Percentiles rank a stretch among this genome's conserved stretches.
phyloP scores from a whole-genome alignment of 1,284 basidiomycete species.

The Irpex sp. region DNA sequence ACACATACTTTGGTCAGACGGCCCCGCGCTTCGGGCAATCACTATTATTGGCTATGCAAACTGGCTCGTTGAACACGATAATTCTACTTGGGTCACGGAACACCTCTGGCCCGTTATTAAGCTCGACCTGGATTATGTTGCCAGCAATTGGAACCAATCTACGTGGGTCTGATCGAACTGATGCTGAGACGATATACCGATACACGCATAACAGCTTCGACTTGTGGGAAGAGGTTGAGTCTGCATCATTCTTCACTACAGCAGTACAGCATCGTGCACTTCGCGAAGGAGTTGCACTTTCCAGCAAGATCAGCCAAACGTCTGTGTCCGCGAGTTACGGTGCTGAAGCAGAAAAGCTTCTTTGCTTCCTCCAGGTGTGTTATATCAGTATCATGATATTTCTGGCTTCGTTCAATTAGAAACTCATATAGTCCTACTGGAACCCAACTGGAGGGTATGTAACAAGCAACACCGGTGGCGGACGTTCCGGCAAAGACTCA shows the following conservation, averaged over 20 bases:
- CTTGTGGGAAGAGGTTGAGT: conserved; percentile 46
- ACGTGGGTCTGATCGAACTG: conserved; percentile 23
- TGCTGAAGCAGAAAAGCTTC: conserved; percentile 34
- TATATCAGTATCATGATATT: not conserved
- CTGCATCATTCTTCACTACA: conserved; percentile 46
- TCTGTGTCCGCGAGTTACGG: conserved; percentile 31
- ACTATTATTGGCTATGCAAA: conserved; percentile 69
- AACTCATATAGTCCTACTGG: conserved; percentile 34
- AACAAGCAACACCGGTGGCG: conserved; percentile 39
- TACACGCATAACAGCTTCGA: conserved; percentile 32
- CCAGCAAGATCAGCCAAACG: conserved; percentile 32
- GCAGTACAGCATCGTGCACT: conserved; percentile 46
- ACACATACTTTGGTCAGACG: conserved; percentile 41
- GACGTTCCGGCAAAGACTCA: conserved; percentile 39
- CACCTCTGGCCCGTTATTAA: conserved; percentile 68
- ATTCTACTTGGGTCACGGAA: conserved; percentile 46
- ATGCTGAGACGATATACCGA: not conserved
- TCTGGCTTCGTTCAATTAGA: not conserved
- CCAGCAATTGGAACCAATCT: conserved; percentile 36
- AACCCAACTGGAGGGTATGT: conserved; percentile 32
- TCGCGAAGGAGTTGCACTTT: conserved; percentile 36
- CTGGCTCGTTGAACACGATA: conserved; percentile 54
- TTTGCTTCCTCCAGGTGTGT: conserved; percentile 42
- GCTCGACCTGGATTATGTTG: conserved; percentile 67
- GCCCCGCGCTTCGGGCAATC: conserved; percentile 69